A percentile compares a stretch with the other conserved stretches of the same genome.
These are phyloP conservation scores for Saccharata proteae DNA, from an alignment of 2,329 filamentous ascomycete species.

Conservation along the genomic window DNA sequence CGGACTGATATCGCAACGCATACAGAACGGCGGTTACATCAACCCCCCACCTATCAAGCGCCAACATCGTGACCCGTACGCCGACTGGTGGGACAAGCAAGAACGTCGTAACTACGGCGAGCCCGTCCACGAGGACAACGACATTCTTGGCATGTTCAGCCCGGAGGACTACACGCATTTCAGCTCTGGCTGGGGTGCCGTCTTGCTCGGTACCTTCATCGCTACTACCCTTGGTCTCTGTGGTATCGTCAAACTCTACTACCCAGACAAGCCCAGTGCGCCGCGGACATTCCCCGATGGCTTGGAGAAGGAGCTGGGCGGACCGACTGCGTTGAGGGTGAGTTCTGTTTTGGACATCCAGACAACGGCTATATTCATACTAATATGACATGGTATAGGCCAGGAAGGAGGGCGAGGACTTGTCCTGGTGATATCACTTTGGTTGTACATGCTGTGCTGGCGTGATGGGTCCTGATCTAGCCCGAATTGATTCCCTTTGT, in stretches of 20 bases:
- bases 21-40: conserved; percentile 70
- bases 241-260: conserved; percentile 25
- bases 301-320: conserved; percentile 37
- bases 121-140: conserved; percentile 92
- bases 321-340: conserved; percentile 29
- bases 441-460: too few species aligned
- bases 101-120: conserved; percentile 96
- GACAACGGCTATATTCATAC: too few species aligned
- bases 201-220: conserved; percentile 39
- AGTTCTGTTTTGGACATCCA: conserved; percentile 14
- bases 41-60: conserved; percentile 74
- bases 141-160: conserved; percentile 80
- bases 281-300: conserved; percentile 36
- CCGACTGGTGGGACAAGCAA: conserved; percentile 93
- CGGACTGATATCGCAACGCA: conserved; percentile 7
- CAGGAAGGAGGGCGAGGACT: conserved; percentile 12
- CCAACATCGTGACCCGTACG: conserved; percentile 85
- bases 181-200: conserved; percentile 57
- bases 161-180: conserved; percentile 82
- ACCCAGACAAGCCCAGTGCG: conserved; percentile 34
- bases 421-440: too few species aligned
- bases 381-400: conserved; percentile 7
- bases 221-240: conserved; percentile 28
- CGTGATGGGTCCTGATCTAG: too few species aligned
- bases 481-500: too few species aligned